A percentile compares a stretch with the other conserved stretches of the same genome.
These are phyloP conservation scores for Penicillium sp. DNA, from an alignment of 2,329 filamentous ascomycete species.

Conservation along the genomic window DNA sequence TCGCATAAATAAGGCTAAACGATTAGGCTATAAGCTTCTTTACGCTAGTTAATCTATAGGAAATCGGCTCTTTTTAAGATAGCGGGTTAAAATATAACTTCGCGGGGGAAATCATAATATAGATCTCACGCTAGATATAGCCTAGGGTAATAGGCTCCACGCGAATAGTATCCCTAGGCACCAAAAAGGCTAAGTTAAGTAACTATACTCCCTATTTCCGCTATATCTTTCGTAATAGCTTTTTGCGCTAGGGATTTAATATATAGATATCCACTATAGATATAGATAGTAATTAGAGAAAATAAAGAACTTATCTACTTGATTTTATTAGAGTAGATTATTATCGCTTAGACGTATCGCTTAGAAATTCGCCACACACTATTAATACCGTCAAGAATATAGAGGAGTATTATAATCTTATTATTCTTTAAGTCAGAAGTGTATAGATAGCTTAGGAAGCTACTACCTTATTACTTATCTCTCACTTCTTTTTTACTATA, in stretches of 20 bases:
- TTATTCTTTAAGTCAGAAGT: constrained; percentile 14
- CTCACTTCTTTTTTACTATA: constrained; percentile 19
- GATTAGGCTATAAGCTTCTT: constrained; percentile 15
- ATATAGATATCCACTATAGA: constrained; percentile 23
- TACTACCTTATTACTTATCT: constrained; percentile 14
- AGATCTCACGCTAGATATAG: constrained; percentile 20
- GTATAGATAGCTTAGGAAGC: constrained; percentile 16
- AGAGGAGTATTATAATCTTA: constrained; percentile 20
- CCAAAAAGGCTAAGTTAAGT: constrained; percentile 1
- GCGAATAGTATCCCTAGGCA: constrained; percentile 18
- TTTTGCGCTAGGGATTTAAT: constrained; percentile 19
- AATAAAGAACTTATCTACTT: constrained; percentile 6
- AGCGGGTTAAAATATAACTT: constrained; percentile 18
- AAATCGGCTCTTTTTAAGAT: constrained; percentile 15
- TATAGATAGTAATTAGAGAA: constrained; percentile 16
- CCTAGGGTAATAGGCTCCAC: constrained; percentile 5
- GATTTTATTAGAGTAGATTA: constrained; percentile 6
- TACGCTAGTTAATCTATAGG: constrained; percentile 12
- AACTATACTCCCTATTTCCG: constrained; percentile 18
- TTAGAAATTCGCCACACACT: constrained; percentile 7
- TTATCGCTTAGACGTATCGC: constrained; percentile 13
- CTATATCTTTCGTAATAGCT: constrained; percentile 22
- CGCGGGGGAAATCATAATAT: constrained; percentile 6
- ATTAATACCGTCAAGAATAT: constrained; percentile 17
- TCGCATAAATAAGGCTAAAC: neutral